Percentiles rank a stretch among this genome's conserved stretches.
Conservation (phyloP, 2,329 filamentous ascomycete genomes). For the Penicillium brasilianum region DNA sequence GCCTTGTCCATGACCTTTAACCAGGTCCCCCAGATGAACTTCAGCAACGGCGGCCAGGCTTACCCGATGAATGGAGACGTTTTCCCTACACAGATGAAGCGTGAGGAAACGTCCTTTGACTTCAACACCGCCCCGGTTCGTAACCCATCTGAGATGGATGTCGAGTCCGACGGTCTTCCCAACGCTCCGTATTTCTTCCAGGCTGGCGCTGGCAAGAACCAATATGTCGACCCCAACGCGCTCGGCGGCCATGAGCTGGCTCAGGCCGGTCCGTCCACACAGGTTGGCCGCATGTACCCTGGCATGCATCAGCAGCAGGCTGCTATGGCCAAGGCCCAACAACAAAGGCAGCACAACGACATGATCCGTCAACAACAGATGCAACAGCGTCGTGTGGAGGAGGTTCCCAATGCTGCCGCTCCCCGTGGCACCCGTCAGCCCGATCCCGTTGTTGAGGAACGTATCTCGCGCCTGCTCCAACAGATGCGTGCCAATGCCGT, state of each 20-base stretch:
- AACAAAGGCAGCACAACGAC: slow-evolving; percentile 63
- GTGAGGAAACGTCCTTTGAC: slow-evolving; percentile 60
- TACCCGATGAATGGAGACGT: slow-evolving; percentile 63
- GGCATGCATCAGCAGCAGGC: slow-evolving; percentile 92
- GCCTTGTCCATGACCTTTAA: slow-evolving; percentile 81
- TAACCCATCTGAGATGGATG: slow-evolving; percentile 63
- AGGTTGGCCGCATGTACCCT: slow-evolving; percentile 80
- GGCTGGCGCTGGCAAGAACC: slow-evolving; percentile 50
- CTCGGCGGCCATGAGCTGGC: slow-evolving; percentile 68
- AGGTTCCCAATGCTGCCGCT: slow-evolving; percentile 32
- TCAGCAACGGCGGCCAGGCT: slow-evolving; percentile 42
- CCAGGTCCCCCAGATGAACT: slow-evolving; percentile 55
- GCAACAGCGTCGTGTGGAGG: slow-evolving; percentile 44
- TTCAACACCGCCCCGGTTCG: slow-evolving; percentile 68
- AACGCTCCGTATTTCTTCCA: slow-evolving; percentile 70
- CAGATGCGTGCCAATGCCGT: slow-evolving; percentile 82
- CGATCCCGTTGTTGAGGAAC: slow-evolving; percentile 82
- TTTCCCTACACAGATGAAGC: slow-evolving; percentile 56
- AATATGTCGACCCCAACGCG: slow-evolving; percentile 74
- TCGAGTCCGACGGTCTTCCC: slow-evolving; percentile 71
- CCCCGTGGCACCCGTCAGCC: slow-evolving; percentile 49
- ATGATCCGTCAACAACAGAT: slow-evolving; percentile 64
- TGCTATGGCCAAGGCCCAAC: slow-evolving; percentile 74
- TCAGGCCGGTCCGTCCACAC: slow-evolving; percentile 56
- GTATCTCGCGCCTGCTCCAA: slow-evolving; percentile 89